Evolutionary conservation across 2,329 filamentous ascomycete species (phyloP).

Genomic region (Colletotrichum spinosum): DNA sequence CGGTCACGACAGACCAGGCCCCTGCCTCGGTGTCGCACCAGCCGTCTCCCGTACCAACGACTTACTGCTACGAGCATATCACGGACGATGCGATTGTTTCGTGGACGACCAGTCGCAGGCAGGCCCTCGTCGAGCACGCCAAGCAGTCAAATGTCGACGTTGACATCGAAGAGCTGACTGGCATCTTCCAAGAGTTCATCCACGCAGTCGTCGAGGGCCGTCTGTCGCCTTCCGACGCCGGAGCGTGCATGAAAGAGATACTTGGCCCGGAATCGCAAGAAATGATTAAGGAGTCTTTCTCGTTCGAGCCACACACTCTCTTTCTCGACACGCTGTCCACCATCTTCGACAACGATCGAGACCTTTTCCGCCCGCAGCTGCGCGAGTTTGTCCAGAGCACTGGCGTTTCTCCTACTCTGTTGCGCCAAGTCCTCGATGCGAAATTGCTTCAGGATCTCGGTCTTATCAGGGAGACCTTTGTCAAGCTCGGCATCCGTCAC

Average conservation of each 20-base stretch:
- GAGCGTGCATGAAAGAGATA: slow-evolving; percentile 79
- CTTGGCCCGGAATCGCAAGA: slow-evolving; percentile 67
- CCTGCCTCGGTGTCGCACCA: slow-evolving; percentile 40
- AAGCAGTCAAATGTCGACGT: slow-evolving; percentile 73
- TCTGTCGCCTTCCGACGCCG: slow-evolving; percentile 76
- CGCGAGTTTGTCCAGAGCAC: slow-evolving; percentile 78
- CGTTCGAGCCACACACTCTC: slow-evolving; percentile 73
- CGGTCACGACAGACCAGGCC: slow-evolving; percentile 42
- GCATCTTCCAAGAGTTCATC: slow-evolving; percentile 87
- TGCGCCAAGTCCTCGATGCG: slow-evolving; percentile 87
- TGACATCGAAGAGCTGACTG: slow-evolving; percentile 75
- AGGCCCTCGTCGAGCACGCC: slow-evolving; percentile 74
- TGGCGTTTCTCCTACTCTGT: slow-evolving; percentile 75
- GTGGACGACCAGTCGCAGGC: slow-evolving; percentile 76
- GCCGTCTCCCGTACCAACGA: slow-evolving; percentile 51
- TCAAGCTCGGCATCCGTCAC: slow-evolving; percentile 84
- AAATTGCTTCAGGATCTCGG: slow-evolving; percentile 80
- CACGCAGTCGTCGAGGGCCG: slow-evolving; percentile 78
- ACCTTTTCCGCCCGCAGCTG: slow-evolving; percentile 62
- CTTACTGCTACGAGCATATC: slow-evolving; percentile 80
- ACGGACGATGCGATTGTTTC: slow-evolving; percentile 74
- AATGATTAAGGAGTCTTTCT: slow-evolving; percentile 60
- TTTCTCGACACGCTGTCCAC: slow-evolving; percentile 89
- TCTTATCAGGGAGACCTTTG: slow-evolving; percentile 87
- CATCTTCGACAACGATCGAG: slow-evolving; percentile 77